A percentile compares a stretch with the other conserved stretches of the same genome.
Conservation (phyloP, 371 early-diverging fungal species). For the Mucor velutinosus region DNA sequence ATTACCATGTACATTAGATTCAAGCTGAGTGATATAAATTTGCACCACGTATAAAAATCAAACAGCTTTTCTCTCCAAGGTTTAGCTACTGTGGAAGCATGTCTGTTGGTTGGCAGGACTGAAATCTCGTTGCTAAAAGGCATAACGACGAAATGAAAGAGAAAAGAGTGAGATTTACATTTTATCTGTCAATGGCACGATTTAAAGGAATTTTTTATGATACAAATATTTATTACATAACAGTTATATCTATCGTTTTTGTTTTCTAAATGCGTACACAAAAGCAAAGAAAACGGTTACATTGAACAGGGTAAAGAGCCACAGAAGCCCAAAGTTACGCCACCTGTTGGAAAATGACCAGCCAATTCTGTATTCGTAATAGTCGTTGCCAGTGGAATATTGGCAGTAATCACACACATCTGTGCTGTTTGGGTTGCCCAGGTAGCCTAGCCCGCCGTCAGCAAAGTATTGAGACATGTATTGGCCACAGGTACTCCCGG, state of each 20-base stretch:
- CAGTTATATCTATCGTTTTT: slow-evolving; percentile 13
- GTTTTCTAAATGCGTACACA: slow-evolving; percentile 25
- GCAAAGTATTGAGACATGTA: slow-evolving; percentile 56
- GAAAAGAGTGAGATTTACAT: slow-evolving; percentile 4
- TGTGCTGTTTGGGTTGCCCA: slow-evolving; percentile 50
- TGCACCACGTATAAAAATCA: slow-evolving; percentile 18
- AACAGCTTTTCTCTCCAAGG: slow-evolving; percentile 6
- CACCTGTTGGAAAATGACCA: slow-evolving; percentile 55
- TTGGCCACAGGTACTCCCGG: slow-evolving; percentile 56
- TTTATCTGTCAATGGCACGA: neutral
- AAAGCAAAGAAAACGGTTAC: slow-evolving; percentile 31
- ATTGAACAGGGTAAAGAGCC: slow-evolving; percentile 54
- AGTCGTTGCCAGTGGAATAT: slow-evolving; percentile 57
- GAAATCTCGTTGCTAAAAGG: neutral
- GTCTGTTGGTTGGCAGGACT: neutral
- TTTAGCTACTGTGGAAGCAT: neutral
- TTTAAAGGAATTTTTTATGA: slow-evolving; percentile 5
- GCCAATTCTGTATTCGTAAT: slow-evolving; percentile 26
- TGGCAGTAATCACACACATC: slow-evolving; percentile 63
- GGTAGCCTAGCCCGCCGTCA: slow-evolving; percentile 56
- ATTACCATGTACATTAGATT: slow-evolving; percentile 28
- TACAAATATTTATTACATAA: neutral
- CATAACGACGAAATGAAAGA: neutral
- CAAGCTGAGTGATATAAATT: slow-evolving; percentile 11
- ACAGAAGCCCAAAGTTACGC: slow-evolving; percentile 67